Conservation (phyloP, 345 rosid species). For the Durio zibethinus region DNA sequence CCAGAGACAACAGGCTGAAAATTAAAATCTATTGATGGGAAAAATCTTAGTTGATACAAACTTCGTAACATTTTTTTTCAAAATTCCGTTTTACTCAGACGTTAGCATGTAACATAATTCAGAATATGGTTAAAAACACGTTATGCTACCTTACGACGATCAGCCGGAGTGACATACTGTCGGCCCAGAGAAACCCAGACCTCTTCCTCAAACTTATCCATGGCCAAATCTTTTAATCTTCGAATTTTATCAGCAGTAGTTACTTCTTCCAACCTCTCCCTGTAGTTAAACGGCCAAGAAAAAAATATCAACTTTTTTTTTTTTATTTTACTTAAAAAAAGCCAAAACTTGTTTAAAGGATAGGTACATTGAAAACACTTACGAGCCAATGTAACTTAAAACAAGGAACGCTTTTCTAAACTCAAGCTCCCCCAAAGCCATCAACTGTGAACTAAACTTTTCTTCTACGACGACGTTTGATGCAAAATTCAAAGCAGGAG, state of each 20-base stretch:
- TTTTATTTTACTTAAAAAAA: background rate
- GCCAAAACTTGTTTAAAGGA: background rate
- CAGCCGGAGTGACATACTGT: background rate
- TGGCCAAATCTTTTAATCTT: constrained; percentile 34
- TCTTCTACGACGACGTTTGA: background rate
- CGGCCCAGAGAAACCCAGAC: constrained; percentile 40
- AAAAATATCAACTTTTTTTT: background rate
- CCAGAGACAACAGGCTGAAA: background rate
- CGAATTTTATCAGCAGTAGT: constrained; percentile 39
- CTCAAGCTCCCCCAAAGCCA: constrained; percentile 59
- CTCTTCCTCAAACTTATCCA: constrained; percentile 45
- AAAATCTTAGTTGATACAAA: background rate
- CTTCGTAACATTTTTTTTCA: background rate
- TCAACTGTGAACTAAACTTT: constrained; percentile 27
- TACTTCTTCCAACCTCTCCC: constrained; percentile 34
- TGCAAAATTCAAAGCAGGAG: background rate
- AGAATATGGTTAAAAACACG: background rate
- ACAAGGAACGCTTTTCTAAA: constrained; percentile 60
- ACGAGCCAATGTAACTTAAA: constrained; percentile 60
- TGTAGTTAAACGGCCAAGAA: no score
- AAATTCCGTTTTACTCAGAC: background rate
- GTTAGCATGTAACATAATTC: background rate
- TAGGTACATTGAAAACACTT: constrained; percentile 16
- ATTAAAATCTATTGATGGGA: background rate
- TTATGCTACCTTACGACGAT: constrained; percentile 32